Conservation (phyloP, 148 eudicot genomes). For the Pouteria glomerata region DNA sequence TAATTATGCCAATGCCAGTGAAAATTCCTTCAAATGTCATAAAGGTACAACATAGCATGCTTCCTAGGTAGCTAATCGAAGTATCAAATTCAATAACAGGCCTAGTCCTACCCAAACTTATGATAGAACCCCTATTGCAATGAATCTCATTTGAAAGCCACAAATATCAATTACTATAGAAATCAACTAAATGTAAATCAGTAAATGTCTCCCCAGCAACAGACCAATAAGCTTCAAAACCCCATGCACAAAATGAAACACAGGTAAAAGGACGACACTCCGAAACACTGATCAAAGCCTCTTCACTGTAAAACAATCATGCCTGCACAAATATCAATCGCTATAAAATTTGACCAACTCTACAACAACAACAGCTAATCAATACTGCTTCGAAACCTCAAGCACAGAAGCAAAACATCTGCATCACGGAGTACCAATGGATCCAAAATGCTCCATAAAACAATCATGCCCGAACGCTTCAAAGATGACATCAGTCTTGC, state of each 20-base stretch:
- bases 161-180: no score
- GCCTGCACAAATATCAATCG: no score
- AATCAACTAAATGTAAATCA: not conserved
- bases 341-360: no score
- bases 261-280: not conserved
- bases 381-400: no score
- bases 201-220: not conserved
- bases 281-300: not conserved
- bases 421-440: no score
- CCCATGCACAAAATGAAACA: no score
- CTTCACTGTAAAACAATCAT: not conserved
- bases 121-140: not conserved
- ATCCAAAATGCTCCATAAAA: no score
- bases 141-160: not conserved
- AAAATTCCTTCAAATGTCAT: not conserved
- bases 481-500: no score
- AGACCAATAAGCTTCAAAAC: not conserved
- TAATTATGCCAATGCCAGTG: not conserved
- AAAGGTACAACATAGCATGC: not conserved
- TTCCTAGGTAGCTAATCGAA: not conserved
- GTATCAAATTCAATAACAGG: not conserved
- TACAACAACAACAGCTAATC: no score
- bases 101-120: not conserved
- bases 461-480: no score
- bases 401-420: no score